phyloP scores from a whole-genome alignment of 768 basidiomycete species.

The Tylopilus sp. region DNA sequence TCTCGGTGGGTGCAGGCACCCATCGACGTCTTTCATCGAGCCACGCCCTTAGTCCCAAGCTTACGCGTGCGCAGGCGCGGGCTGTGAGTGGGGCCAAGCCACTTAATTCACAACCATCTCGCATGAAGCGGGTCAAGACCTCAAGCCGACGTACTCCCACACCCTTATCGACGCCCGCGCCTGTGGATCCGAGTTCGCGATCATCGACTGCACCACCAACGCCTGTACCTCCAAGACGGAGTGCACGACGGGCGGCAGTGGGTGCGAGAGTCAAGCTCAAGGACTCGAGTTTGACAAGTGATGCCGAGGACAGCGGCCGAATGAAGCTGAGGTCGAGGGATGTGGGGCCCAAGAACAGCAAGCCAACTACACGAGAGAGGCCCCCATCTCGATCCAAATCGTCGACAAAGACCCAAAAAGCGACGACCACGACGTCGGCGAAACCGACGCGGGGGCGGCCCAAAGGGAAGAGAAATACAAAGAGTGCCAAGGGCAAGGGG shows the following conservation, averaged over 20 bases:
- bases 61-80: slow-evolving; percentile 15
- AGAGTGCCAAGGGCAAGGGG: slow-evolving; percentile 24
- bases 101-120: neutral
- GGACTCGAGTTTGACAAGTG: slow-evolving; percentile 3
- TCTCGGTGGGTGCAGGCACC: slow-evolving; percentile 12
- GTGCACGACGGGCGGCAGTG: slow-evolving; percentile 24
- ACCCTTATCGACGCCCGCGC: slow-evolving; percentile 22
- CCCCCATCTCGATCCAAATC: slow-evolving; percentile 10
- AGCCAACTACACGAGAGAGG: slow-evolving; percentile 2
- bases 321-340: slow-evolving; percentile 21
- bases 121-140: slow-evolving; percentile 15
- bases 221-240: slow-evolving; percentile 23
- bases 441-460: slow-evolving; percentile 21
- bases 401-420: slow-evolving; percentile 7
- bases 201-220: slow-evolving; percentile 15
- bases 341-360: slow-evolving; percentile 6
- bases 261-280: slow-evolving; percentile 11
- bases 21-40: slow-evolving; percentile 2
- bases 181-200: slow-evolving; percentile 3
- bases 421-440: neutral
- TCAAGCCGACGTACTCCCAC: slow-evolving; percentile 25
- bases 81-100: slow-evolving; percentile 1
- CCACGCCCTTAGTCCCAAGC: slow-evolving; percentile 1
- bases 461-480: slow-evolving; percentile 13
- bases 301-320: slow-evolving; percentile 6